phyloP scores from a whole-genome alignment of 2,329 filamentous ascomycete species.

The Purpureocillium takamizusanense region DNA sequence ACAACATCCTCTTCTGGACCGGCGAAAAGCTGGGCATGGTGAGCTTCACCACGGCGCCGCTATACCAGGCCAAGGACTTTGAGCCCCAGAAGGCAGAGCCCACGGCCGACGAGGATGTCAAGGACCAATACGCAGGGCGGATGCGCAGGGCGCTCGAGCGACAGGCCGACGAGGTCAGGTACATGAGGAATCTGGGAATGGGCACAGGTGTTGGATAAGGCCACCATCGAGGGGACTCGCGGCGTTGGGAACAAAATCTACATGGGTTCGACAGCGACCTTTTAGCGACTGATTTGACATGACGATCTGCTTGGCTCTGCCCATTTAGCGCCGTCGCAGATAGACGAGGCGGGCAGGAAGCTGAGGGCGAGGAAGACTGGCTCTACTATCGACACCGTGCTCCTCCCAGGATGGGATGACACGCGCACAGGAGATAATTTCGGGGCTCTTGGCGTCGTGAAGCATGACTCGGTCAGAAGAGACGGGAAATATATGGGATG shows the following conservation, averaged over 20 bases:
- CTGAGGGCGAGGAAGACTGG: no score
- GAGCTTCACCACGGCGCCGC: slow-evolving; percentile 45
- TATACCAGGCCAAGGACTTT: slow-evolving; percentile 42
- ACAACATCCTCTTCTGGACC: slow-evolving; percentile 79
- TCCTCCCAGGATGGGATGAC: no score
- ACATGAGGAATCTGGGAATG: slow-evolving; percentile 54
- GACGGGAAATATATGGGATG: no score
- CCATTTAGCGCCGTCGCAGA: no score
- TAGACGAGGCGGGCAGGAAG: no score
- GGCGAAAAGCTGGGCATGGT: slow-evolving; percentile 74
- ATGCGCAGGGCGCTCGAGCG: slow-evolving; percentile 69
- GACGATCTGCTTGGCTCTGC: no score
- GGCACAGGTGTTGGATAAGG: slow-evolving; percentile 1
- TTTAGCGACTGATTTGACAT: no score
- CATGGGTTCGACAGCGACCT: background rate
- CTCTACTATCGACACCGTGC: no score
- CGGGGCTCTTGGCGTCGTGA: no score
- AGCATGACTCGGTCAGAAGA: no score
- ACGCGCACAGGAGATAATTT: no score
- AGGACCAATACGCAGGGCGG: slow-evolving; percentile 52
- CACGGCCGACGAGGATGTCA: slow-evolving; percentile 39
- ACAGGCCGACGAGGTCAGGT: slow-evolving; percentile 72
- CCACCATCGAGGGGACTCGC: background rate
- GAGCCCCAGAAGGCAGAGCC: slow-evolving; percentile 36
- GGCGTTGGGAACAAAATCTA: background rate